Conservation (phyloP, 2,329 filamentous ascomycete species). For the Pseudocercospora musae region DNA sequence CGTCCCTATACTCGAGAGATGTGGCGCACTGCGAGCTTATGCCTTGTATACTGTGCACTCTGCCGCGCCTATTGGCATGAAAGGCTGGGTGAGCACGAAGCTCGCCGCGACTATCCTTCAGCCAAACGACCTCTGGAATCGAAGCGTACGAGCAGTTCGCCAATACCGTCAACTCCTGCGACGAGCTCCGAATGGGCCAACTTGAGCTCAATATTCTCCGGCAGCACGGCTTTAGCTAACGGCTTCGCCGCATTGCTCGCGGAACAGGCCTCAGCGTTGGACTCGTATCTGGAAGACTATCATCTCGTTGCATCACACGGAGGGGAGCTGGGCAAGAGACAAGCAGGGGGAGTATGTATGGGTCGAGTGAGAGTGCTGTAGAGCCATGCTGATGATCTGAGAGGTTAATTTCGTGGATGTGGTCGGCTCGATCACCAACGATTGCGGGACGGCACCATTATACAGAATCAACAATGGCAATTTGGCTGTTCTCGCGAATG, state of each 20-base stretch:
- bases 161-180: not conserved
- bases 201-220: not conserved
- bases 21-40: not conserved
- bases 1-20: not conserved
- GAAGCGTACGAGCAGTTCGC: not conserved
- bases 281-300: not conserved
- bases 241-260: not conserved
- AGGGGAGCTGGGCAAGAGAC: not conserved
- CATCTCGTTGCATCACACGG: not conserved
- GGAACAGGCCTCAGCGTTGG: not conserved
- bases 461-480: constrained; percentile 6
- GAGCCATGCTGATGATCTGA: not conserved
- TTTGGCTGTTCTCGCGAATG: not conserved
- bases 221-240: not conserved
- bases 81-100: not conserved
- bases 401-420: not conserved
- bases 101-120: not conserved
- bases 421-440: constrained; percentile 1
- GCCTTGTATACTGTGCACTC: not conserved
- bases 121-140: not conserved
- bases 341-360: not conserved
- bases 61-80: not conserved
- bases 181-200: not conserved
- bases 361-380: not conserved
- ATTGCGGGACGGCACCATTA: constrained; percentile 6